Evolutionary conservation across 2,329 filamentous ascomycete genomes (phyloP), one percentile per base, ranked within the genome.

Genomic region (Pestalotiopsis sp.): DNA sequence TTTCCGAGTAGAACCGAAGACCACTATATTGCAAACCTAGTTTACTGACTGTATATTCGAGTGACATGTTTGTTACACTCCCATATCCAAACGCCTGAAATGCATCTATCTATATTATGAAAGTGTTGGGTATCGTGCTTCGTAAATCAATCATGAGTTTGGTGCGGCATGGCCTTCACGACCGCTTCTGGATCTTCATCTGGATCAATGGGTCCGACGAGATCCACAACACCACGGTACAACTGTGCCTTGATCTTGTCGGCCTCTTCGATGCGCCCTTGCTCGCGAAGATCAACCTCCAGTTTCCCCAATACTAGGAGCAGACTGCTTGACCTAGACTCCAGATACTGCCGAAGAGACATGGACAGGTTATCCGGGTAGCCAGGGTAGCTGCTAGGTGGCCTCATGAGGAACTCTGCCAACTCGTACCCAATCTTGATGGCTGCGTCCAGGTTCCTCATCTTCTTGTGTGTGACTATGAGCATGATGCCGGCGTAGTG

Each of bases 391-490:
- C 23, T 14, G 63, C 63, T 31, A 1, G 25, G 64, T 36, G 27
- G 45, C 49, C 27, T 14, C 1, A 1, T 1, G 4, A 66, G 52
- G n/a, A 20, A 66, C 23, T 69, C 59, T 13, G 58, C 59, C 27
- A 69, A 38, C 49, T 69, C 68, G 17, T 66, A 64, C 6, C 45
- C 59, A 4, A 64, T 13, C 5, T 31, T 40, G 31, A 69, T 68
- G 3, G 57, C 67, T 1, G 12, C 63, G 41, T 69, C 65, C 3
- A 36, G 2, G 7, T 69, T 64, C 20, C 45, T 58, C 68, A 64
- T 66, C 56, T 52, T 66, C 40, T 49, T 23, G 36, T 17, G 25
- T 2, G 65, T 66, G 9, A 66, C 23, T 17, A 69, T 60, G 3
- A 66, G 41, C 3, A 66, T n/a, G 27, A 69, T 36, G 11, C 65